Conservation (phyloP, 2,329 filamentous ascomycete genomes). For the Xylariaceae sp. region DNA sequence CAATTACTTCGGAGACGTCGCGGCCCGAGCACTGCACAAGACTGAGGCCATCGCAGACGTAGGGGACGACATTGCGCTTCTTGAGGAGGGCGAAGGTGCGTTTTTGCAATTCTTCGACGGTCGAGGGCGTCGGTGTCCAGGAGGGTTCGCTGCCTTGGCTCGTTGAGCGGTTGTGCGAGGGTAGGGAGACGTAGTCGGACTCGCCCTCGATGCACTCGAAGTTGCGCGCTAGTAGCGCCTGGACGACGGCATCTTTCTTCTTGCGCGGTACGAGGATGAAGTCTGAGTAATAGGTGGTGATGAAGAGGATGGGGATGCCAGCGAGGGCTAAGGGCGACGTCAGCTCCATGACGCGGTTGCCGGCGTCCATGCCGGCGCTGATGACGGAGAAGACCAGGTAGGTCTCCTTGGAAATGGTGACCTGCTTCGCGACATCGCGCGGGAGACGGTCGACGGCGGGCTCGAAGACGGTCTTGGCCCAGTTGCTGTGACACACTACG, state of each 20-base stretch:
- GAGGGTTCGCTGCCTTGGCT: slow-evolving; percentile 43
- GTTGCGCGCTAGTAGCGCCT: slow-evolving; percentile 69
- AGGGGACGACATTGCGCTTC: slow-evolving; percentile 67
- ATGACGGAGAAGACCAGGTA: slow-evolving; percentile 88
- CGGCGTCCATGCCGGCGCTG: slow-evolving; percentile 83
- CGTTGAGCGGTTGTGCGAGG: slow-evolving; percentile 30
- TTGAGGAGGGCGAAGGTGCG: slow-evolving; percentile 82
- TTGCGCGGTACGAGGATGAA: slow-evolving; percentile 86
- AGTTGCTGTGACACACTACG: slow-evolving; percentile 74
- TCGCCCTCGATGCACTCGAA: slow-evolving; percentile 77
- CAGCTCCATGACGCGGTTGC: slow-evolving; percentile 83
- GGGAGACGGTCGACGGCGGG: slow-evolving; percentile 63
- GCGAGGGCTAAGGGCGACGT: slow-evolving; percentile 87
- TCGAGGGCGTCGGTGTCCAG: slow-evolving; percentile 70
- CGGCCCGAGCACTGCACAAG: slow-evolving; percentile 78
- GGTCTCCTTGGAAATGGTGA: slow-evolving; percentile 74
- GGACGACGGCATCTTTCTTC: slow-evolving; percentile 67
- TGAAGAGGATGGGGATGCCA: slow-evolving; percentile 95
- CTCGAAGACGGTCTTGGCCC: slow-evolving; percentile 69
- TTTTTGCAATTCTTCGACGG: slow-evolving; percentile 70
- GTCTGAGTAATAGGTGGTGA: slow-evolving; percentile 96
- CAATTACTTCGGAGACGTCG: slow-evolving; percentile 40
- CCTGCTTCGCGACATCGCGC: slow-evolving; percentile 43
- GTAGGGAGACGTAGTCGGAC: slow-evolving; percentile 59
- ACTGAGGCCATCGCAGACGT: slow-evolving; percentile 61